A percentile compares a stretch with the other conserved stretches of the same genome.
Evolutionary conservation across 2,329 filamentous ascomycete genomes (phyloP).

Genomic region (Xenosphaeropsis pyriputrescens): DNA sequence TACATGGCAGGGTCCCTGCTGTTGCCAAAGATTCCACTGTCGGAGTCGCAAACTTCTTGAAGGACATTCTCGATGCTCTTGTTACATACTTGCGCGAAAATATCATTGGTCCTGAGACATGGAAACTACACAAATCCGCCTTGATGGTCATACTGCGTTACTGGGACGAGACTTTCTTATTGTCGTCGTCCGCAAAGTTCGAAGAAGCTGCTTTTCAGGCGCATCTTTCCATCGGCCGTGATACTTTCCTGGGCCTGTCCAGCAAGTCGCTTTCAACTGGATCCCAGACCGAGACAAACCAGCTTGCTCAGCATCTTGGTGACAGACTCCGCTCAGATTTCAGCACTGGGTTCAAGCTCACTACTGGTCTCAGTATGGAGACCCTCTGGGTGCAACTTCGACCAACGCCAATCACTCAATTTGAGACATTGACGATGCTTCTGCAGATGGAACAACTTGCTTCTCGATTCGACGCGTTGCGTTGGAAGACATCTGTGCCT

Average conservation of each 20-base stretch:
- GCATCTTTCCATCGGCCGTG: slow-evolving; percentile 30
- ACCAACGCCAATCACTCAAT: slow-evolving; percentile 39
- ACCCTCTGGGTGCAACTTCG: slow-evolving; percentile 59
- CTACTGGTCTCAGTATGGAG: slow-evolving; percentile 69
- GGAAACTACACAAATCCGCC: slow-evolving; percentile 17
- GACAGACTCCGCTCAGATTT: slow-evolving; percentile 40
- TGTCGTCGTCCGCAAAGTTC: slow-evolving; percentile 30
- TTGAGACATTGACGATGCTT: slow-evolving; percentile 28
- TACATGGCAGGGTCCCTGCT: slow-evolving; percentile 36
- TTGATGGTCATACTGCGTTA: slow-evolving; percentile 32
- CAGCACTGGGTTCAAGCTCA: slow-evolving; percentile 54
- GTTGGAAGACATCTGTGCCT: slow-evolving; percentile 39
- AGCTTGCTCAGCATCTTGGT: slow-evolving; percentile 10
- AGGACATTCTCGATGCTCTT: slow-evolving; percentile 24
- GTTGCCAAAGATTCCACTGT: slow-evolving; percentile 47
- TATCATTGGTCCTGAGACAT: slow-evolving; percentile 12
- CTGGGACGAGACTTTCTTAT: slow-evolving; percentile 35
- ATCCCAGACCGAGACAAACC: slow-evolving; percentile 1
- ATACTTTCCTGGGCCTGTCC: slow-evolving; percentile 6
- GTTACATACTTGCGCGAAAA: slow-evolving; percentile 26
- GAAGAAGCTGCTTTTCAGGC: slow-evolving; percentile 52
- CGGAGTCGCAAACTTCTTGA: slow-evolving; percentile 34
- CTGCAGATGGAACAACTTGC: slow-evolving; percentile 39
- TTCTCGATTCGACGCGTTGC: slow-evolving; percentile 41
- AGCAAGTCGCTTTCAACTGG: neutral